Percentiles rank a stretch among this genome's conserved stretches.
These are phyloP conservation scores for Coemansia sp. DNA, from an alignment of 192 early-diverging fungal genomes.

Conservation along the genomic window DNA sequence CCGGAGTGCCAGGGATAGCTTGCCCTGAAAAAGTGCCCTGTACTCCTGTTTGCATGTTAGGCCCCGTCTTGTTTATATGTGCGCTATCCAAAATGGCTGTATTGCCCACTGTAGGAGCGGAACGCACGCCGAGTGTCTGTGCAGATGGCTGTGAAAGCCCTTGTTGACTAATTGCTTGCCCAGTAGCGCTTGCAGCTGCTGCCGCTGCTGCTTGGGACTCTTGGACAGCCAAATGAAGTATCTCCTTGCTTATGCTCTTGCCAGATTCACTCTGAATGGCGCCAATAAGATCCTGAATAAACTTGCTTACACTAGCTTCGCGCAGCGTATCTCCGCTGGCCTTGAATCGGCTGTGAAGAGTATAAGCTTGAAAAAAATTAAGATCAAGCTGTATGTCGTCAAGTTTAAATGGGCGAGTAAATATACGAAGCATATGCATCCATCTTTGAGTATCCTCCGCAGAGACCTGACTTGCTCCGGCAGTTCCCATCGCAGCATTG, in stretches of 20 bases:
- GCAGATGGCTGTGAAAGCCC: not conserved
- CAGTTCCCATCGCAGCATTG: not conserved
- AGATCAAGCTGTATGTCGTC: conserved; percentile 14
- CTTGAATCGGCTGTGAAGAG: conserved; percentile 9
- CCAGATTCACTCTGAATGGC: conserved; percentile 16
- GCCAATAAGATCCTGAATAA: conserved; percentile 22
- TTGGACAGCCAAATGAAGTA: conserved; percentile 2
- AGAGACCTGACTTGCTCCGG: not conserved
- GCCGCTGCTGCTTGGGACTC: not conserved
- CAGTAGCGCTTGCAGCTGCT: not conserved
- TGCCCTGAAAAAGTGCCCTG: conserved; percentile 29
- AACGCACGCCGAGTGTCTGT: not conserved
- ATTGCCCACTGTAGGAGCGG: not conserved
- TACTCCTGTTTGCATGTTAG: conserved; percentile 7
- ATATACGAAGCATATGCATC: conserved; percentile 12
- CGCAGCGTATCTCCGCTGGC: conserved; percentile 12
- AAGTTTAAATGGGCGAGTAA: conserved; percentile 21
- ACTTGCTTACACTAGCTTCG: conserved; percentile 4
- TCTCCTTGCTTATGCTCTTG: conserved; percentile 7
- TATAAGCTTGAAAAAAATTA: conserved; percentile 13
- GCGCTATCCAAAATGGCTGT: not conserved
- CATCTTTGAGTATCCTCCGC: conserved; percentile 27
- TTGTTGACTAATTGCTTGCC: not conserved
- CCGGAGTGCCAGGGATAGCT: conserved; percentile 15
- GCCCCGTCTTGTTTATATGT: not conserved